Base-by-base conservation (phyloP, 768 basidiomycete genomes). In the Russula olivacea region DNA sequence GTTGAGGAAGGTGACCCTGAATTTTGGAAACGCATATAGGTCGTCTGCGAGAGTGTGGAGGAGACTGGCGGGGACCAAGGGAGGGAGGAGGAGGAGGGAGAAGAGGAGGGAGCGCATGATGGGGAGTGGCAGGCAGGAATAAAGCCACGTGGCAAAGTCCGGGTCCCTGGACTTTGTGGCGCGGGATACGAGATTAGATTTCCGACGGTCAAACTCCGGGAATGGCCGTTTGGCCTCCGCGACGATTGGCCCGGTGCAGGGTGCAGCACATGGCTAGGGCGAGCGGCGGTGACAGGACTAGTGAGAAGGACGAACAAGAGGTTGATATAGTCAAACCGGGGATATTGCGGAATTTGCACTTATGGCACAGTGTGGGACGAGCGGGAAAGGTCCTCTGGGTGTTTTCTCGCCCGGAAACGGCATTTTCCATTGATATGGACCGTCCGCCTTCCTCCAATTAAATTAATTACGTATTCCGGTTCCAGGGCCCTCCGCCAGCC, bases 11-110 rank as follows among this genome's bases (percentile, higher is more conserved):
- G 84, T 76, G 64, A 93, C 86, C 47, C 83, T 81, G 71, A 83
- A 88, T 72, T 93, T 93, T 66, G 91, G 92, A 71, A 87, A 91
- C 0, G 91, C 86, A 72, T 84, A 82, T 17, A 84, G 78, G 69
- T 93, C 91, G 69, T 92, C 88, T 32, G 91, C 90, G 51, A 91
- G 79, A 10, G 87, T 83, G 70, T 90, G 85, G 32, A 86, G 72
- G n/a, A 77, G 47, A 48, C 69, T 61, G 12, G 58, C 63, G 67
- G 58, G 49, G 14, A 56, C 58, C 32, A 70, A 38, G 4, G 56
- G 47, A 6, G 68, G 64, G 30, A 3, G 3, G 25, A 58, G 14
- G 41, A 51, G 17, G 51, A 60, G 23, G 38, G 49, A 40, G 7
- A 21, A 17, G 58, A 57, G 19, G n/a, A 47, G 47, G 38, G n/a